A percentile compares a stretch with the other conserved stretches of the same genome.
Evolutionary conservation across 257 asterid genomes (phyloP).

Genomic region (Lantana camara): DNA sequence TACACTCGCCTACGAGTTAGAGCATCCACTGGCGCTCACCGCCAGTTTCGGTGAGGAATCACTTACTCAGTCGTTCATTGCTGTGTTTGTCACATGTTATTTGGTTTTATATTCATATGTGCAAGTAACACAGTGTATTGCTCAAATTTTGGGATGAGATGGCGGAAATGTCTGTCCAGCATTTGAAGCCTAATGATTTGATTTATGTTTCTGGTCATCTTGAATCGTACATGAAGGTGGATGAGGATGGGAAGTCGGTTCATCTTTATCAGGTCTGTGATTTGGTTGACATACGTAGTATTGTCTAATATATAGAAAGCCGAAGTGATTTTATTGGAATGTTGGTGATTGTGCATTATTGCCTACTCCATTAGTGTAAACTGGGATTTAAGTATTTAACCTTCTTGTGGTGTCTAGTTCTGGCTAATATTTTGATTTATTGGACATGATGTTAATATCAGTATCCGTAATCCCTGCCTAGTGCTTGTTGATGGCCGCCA

Average conservation of each 20-base stretch:
- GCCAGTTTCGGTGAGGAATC: constrained; percentile 40
- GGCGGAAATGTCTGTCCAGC: constrained; percentile 52
- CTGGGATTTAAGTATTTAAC: too few relatives aligned
- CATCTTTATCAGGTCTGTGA: not conserved
- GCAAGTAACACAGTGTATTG: constrained; percentile 44
- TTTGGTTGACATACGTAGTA: too few relatives aligned
- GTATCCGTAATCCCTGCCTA: too few relatives aligned
- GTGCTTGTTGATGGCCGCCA: too few relatives aligned
- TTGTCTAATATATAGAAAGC: too few relatives aligned
- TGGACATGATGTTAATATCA: too few relatives aligned
- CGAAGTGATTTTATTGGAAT: too few relatives aligned
- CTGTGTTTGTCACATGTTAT: not conserved
- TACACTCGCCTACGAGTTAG: constrained; percentile 43
- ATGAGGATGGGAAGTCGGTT: constrained; percentile 32
- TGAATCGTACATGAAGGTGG: constrained; percentile 40
- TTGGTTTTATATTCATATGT: not conserved
- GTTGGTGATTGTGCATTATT: too few relatives aligned
- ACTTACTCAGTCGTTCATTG: not conserved
- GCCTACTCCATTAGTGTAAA: too few relatives aligned
- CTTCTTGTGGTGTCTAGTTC: too few relatives aligned
- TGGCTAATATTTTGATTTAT: too few relatives aligned
- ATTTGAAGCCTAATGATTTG: constrained; percentile 62
- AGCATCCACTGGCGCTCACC: constrained; percentile 24
- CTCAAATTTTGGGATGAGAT: constrained; percentile 63
- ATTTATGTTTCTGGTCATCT: constrained; percentile 69